A percentile compares a stretch with the other conserved stretches of the same genome.
Evolutionary conservation across 2,329 filamentous ascomycete species (phyloP).

Genomic region (Albophoma yamanashiensis): DNA sequence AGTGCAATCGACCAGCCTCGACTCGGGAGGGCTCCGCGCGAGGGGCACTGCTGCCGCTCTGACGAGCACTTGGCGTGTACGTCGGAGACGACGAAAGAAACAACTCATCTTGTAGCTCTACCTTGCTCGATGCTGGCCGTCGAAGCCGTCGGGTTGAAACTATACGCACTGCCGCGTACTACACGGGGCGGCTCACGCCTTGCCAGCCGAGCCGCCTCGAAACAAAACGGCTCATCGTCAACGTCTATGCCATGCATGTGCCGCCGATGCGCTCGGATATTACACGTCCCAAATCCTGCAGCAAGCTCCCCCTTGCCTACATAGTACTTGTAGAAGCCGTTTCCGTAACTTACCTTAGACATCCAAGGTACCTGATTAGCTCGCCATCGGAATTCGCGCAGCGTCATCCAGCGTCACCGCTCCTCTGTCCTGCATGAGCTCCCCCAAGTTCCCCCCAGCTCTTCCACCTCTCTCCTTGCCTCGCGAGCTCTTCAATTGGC

Average conservation of each 20-base stretch:
- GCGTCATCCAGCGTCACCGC: background rate
- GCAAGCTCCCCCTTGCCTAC: background rate
- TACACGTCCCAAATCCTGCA: background rate
- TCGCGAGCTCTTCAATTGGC: background rate
- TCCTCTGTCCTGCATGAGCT: background rate
- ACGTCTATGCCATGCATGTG: background rate
- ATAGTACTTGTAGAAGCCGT: too few relatives aligned
- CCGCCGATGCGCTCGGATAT: background rate
- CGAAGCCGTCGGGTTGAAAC: background rate
- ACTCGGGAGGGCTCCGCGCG: background rate
- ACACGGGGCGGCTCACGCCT: background rate
- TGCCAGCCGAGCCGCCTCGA: background rate
- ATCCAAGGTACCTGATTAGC: background rate
- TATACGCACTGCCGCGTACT: background rate
- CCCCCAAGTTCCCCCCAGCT: background rate
- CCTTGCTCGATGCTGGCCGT: background rate
- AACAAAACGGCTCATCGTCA: background rate
- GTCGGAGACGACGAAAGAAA: background rate
- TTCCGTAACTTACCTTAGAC: background rate
- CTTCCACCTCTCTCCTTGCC: background rate
- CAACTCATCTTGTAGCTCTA: slow-evolving; percentile 1
- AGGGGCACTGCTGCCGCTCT: background rate
- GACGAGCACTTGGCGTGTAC: too few relatives aligned
- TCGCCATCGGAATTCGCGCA: background rate
- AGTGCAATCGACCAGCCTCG: background rate